Conservation (phyloP, 306 rosid genomes). For the Geum urbanum region DNA sequence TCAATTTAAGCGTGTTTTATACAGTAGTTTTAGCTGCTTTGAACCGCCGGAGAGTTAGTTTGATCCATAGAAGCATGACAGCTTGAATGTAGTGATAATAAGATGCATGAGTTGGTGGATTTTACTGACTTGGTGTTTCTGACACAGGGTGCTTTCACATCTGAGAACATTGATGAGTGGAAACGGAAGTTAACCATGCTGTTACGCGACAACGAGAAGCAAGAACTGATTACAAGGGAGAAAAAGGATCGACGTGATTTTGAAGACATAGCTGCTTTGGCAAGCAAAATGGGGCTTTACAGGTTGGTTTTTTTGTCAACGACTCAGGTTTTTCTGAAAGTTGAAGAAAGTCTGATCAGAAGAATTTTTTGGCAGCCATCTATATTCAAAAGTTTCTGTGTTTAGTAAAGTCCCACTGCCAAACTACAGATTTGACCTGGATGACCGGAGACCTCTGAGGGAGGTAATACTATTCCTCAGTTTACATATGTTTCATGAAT, state of each 20-base stretch:
- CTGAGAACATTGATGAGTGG: constrained; percentile 51
- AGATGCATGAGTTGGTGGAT: neutral
- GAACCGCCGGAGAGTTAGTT: neutral
- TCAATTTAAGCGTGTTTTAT: neutral
- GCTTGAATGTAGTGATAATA: neutral
- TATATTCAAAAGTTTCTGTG: constrained; percentile 72
- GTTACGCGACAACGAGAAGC: constrained; percentile 57
- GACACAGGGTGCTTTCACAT: constrained; percentile 44
- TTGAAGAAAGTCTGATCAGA: constrained; percentile 21
- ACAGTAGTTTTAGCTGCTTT: neutral
- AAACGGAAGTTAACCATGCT: constrained; percentile 49
- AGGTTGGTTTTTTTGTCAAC: constrained; percentile 42
- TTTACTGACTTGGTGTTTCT: constrained; percentile 9
- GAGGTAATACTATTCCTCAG: constrained; percentile 53
- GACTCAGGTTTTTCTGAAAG: neutral
- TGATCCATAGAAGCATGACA: neutral
- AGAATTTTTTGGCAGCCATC: constrained; percentile 62
- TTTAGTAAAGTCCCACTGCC: constrained; percentile 88
- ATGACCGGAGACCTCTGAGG: constrained; percentile 84
- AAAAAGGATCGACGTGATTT: constrained; percentile 78
- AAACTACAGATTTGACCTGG: constrained; percentile 92
- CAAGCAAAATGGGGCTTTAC: constrained; percentile 74
- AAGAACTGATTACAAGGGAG: constrained; percentile 76
- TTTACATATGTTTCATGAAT: too few species aligned
- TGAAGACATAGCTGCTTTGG: constrained; percentile 62